Evolutionary conservation across 2,329 filamentous ascomycete genomes (phyloP).

Genomic region (Aspergillus sojae): DNA sequence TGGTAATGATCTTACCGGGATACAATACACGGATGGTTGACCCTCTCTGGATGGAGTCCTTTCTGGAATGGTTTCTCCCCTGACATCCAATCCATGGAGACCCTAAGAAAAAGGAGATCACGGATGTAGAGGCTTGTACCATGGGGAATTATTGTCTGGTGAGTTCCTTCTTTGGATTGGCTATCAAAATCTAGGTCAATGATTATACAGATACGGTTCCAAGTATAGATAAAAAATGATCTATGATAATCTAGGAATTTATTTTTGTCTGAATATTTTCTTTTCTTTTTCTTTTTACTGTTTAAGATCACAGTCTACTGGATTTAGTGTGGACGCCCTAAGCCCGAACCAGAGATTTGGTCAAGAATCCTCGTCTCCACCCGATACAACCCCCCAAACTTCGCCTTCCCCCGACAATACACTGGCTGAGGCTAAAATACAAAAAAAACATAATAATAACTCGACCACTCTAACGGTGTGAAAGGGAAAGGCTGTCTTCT

Average conservation of each 20-base stretch:
- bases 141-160: neutral
- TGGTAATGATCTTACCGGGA: slow-evolving; percentile 2
- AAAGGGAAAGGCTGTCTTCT: neutral
- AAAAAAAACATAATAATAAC: neutral
- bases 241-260: neutral
- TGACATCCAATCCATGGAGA: neutral
- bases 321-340: neutral
- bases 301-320: neutral
- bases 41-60: neutral
- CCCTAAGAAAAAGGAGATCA: neutral
- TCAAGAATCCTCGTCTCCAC: neutral
- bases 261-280: slow-evolving; percentile 3
- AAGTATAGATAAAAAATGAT: slow-evolving; percentile 5
- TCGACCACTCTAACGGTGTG: neutral
- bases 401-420: neutral
- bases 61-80: neutral
- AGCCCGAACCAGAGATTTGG: neutral
- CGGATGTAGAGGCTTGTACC: neutral
- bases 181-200: neutral
- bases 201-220: neutral
- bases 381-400: neutral
- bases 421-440: neutral
- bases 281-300: neutral
- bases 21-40: neutral
- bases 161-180: neutral